Conservation (phyloP, 345 rosid species). For the Lumnitzera racemosa region DNA sequence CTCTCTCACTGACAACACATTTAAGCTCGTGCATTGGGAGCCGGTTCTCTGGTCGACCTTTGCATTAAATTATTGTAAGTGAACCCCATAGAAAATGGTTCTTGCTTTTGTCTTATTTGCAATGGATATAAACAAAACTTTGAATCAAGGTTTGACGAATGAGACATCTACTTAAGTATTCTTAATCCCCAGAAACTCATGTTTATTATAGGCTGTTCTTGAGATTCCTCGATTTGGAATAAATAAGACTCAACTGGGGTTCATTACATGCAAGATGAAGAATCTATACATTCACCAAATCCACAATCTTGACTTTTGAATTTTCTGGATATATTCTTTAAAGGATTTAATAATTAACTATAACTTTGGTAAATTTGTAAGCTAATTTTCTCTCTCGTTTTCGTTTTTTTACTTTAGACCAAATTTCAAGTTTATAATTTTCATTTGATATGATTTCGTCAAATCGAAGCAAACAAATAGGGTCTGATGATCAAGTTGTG, state of each 20-base stretch:
- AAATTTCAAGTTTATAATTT: no score
- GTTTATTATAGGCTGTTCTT: conserved; percentile 29
- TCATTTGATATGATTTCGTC: no score
- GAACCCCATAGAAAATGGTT: neutral
- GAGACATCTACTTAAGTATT: conserved; percentile 8
- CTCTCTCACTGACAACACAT: conserved; percentile 10
- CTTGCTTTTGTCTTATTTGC: conserved; percentile 18
- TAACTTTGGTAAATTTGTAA: no score
- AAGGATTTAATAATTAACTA: no score
- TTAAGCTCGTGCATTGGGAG: no score
- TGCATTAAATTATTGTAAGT: no score
- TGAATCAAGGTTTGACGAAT: conserved; percentile 13
- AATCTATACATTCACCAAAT: neutral
- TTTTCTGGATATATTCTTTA: neutral
- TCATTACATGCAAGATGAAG: no score
- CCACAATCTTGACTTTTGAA: conserved; percentile 16
- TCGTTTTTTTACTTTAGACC: no score
- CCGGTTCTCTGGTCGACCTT: no score
- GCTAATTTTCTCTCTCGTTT: no score
- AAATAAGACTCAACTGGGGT: conserved; percentile 11
- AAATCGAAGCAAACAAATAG: no score
- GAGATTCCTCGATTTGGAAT: conserved; percentile 40
- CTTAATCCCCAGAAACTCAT: conserved; percentile 40
- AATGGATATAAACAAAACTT: conserved; percentile 5
- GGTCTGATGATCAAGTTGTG: no score